Evolutionary conservation across 2,329 filamentous ascomycete genomes (phyloP).

Genomic region (Colletotrichum sp.): DNA sequence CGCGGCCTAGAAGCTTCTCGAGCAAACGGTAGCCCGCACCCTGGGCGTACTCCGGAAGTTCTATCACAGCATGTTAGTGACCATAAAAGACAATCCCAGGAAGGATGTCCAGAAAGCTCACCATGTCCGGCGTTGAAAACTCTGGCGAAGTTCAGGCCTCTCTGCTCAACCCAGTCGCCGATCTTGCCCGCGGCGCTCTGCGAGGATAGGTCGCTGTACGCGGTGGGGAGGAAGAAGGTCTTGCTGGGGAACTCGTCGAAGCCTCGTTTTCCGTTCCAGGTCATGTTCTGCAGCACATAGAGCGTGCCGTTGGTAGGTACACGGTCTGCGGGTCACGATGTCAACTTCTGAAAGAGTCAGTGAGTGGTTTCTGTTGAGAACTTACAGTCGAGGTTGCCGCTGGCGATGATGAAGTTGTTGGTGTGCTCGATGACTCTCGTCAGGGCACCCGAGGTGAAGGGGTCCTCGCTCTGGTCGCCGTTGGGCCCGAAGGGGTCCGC

Average conservation of each 20-base stretch:
- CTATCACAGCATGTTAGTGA: background rate
- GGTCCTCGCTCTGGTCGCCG: constrained; percentile 50
- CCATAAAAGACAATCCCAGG: background rate
- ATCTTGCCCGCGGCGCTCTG: constrained; percentile 7
- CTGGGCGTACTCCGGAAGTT: background rate
- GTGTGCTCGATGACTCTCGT: constrained; percentile 76
- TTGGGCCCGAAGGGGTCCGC: constrained; percentile 38
- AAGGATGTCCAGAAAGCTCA: background rate
- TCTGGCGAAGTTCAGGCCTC: background rate
- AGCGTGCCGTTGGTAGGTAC: constrained; percentile 73
- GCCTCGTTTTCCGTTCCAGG: constrained; percentile 73
- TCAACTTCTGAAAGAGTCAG: background rate
- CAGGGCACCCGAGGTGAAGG: constrained; percentile 56
- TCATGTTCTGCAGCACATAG: constrained; percentile 81
- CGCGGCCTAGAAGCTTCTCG: background rate
- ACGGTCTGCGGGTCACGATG: constrained; percentile 39
- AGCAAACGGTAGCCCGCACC: background rate
- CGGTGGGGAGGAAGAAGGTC: constrained; percentile 69
- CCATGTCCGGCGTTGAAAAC: constrained; percentile 1
- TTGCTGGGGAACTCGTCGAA: constrained; percentile 67
- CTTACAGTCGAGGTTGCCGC: constrained; percentile 69
- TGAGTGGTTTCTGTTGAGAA: background rate
- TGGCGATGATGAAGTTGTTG: constrained; percentile 74
- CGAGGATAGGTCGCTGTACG: background rate
- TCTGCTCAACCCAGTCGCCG: constrained; percentile 6